Base-by-base conservation (phyloP, 495 filamentous ascomycete species). In the Talaromyces stipitatus region DNA sequence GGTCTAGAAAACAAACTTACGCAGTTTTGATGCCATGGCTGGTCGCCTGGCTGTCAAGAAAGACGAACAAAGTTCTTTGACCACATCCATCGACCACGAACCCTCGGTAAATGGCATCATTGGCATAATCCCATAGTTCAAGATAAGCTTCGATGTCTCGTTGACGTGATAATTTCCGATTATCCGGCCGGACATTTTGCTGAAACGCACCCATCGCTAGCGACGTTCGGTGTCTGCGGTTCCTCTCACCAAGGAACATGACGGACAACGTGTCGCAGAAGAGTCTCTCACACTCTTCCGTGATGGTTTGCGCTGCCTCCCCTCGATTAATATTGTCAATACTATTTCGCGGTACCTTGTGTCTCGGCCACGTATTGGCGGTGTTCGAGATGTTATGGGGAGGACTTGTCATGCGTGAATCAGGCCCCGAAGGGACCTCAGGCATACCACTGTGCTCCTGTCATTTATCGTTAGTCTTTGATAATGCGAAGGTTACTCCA, bases 281-380 rank as follows among this genome's bases (percentile, higher is more conserved):
- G 82, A 97, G 92, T 76, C 92, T 97, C 91, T 96, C 92, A 97
- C 92, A 95, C 89, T 96, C 90, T 90, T 84, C 92, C 90, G 86
- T 88, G 80, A 97, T 95, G 77, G 83, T 85, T 75, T 90, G 84
- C 86, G 87, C 82, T 83, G 91, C 91, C 88, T 90, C 91, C 87
- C 85, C 86, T 81, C 45, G 45, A 26, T 4, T 48, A 48, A 48
- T 48, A 48, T 26, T 26, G 45, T 48, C 45, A 7, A 48, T 82
- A 82, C 68, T 83, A 70, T 70, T 74, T 79, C 70, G 67, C 28
- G 23, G 57, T 66, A 66, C 59, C 56, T 60, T 63, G 30, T 66
- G 64, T 47, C 66, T 66, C 54, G 66, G 50, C 67, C 67, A 77
- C 66, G 73, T 78, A 68, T 82, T 26, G 67, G 80, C 74, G 67